These are phyloP conservation scores for Fabrea salina DNA, from an alignment of 169 alveolate species.

Conservation along the genomic window DNA sequence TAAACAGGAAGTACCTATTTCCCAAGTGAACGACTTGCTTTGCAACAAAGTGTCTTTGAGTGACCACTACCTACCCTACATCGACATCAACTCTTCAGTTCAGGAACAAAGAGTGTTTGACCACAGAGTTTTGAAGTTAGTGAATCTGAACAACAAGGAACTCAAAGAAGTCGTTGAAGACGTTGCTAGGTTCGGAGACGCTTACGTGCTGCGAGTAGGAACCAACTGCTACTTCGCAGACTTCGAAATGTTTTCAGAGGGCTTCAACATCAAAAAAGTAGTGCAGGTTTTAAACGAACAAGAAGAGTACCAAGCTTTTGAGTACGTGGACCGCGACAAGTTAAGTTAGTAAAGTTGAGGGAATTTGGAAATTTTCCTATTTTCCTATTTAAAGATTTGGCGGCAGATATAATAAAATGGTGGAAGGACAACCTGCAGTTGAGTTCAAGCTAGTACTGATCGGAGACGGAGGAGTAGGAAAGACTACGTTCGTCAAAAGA, in stretches of 20 bases:
- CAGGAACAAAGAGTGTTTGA: not conserved
- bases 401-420: conserved; percentile 30
- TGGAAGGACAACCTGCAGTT: conserved; percentile 62
- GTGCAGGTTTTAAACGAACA: not conserved
- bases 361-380: not conserved
- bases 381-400: conserved; percentile 32
- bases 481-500: conserved; percentile 97
- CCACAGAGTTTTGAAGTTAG: not conserved
- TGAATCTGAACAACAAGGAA: not conserved
- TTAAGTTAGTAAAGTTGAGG: too few species aligned
- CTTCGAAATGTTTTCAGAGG: not conserved
- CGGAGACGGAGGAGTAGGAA: conserved; percentile 99
- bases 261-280: not conserved
- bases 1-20: not conserved
- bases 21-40: not conserved
- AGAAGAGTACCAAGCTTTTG: not conserved
- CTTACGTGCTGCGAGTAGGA: not conserved
- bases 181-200: not conserved
- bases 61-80: not conserved
- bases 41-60: not conserved
- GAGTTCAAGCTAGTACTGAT: conserved; percentile 96
- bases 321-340: too few species aligned
- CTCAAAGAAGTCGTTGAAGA: not conserved
- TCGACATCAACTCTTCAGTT: not conserved
- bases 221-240: not conserved